Evolutionary conservation across 805 yeast genomes (phyloP).

Genomic region (Candida boleticola): DNA sequence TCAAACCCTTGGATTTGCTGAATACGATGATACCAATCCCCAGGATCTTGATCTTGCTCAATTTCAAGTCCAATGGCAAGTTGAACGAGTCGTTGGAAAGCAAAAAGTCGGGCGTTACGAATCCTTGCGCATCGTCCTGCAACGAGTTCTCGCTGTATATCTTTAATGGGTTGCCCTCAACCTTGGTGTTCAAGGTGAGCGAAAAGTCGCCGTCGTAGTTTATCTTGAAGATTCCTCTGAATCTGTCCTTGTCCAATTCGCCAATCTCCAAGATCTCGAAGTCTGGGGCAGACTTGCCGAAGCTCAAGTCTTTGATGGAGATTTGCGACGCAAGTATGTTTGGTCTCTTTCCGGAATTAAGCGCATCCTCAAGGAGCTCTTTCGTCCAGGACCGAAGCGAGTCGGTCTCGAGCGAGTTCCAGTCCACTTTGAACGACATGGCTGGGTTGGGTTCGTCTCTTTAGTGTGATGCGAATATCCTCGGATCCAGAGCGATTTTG

Average conservation of each 20-base stretch:
- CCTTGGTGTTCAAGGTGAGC: conserved; percentile 71
- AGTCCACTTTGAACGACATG: conserved; percentile 79
- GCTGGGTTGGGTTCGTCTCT: no score
- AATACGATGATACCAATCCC: conserved; percentile 87
- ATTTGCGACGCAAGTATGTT: conserved; percentile 69
- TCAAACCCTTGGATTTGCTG: conserved; percentile 76
- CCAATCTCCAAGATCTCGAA: conserved; percentile 82
- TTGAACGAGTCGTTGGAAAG: conserved; percentile 67
- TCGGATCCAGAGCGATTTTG: no score
- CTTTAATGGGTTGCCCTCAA: conserved; percentile 80
- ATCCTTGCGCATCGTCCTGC: conserved; percentile 35
- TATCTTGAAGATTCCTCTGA: conserved; percentile 78
- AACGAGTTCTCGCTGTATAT: conserved; percentile 52
- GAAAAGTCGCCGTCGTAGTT: conserved; percentile 75
- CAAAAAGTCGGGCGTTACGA: conserved; percentile 65
- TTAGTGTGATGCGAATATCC: background rate
- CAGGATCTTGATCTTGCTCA: conserved; percentile 67
- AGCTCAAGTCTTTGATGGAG: conserved; percentile 62
- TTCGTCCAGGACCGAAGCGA: conserved; percentile 60
- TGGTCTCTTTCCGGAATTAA: conserved; percentile 72
- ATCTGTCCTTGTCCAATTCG: conserved; percentile 70
- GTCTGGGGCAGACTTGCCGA: conserved; percentile 72
- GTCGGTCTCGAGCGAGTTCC: conserved; percentile 71
- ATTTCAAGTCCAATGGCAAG: conserved; percentile 72
- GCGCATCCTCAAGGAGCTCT: conserved; percentile 65